phyloP scores from a whole-genome alignment of 75 land plant genomes.

The Adiantum capillusveneris region DNA sequence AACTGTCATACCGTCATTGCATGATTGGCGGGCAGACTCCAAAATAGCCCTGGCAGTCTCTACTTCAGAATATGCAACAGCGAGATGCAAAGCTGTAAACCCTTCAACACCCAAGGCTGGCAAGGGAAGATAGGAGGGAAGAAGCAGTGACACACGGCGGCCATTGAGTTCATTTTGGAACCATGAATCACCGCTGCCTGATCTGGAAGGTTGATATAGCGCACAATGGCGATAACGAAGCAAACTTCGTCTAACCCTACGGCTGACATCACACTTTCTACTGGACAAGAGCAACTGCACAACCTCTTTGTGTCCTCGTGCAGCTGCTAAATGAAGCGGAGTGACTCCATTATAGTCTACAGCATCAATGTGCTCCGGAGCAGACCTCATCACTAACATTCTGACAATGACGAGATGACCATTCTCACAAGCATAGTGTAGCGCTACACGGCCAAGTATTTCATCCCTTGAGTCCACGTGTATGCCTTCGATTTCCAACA shows the following conservation, averaged over 20 bases:
- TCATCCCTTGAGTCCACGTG: not conserved
- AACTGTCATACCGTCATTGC: too few relatives aligned
- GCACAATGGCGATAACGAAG: not conserved
- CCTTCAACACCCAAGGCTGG: not conserved
- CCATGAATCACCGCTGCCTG: too few relatives aligned
- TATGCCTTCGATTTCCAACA: too few relatives aligned
- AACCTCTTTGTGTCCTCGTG: not conserved
- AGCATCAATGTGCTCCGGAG: not conserved
- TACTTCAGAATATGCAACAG: not conserved
- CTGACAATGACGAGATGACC: not conserved
- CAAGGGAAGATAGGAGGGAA: not conserved
- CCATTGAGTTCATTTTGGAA: too few relatives aligned
- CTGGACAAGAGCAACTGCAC: not conserved
- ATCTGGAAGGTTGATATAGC: not conserved
- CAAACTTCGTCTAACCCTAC: not conserved
- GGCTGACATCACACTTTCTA: not conserved
- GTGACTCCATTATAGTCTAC: not conserved
- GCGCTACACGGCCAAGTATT: not conserved
- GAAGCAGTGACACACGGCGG: not conserved
- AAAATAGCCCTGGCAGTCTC: not conserved
- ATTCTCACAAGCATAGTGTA: not conserved
- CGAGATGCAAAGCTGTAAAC: not conserved
- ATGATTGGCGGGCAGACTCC: not conserved
- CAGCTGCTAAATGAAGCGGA: not conserved
- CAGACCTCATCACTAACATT: not conserved